Conservation (phyloP, 73 alveolate genomes). For the Tetrahymena elliotti region DNA sequence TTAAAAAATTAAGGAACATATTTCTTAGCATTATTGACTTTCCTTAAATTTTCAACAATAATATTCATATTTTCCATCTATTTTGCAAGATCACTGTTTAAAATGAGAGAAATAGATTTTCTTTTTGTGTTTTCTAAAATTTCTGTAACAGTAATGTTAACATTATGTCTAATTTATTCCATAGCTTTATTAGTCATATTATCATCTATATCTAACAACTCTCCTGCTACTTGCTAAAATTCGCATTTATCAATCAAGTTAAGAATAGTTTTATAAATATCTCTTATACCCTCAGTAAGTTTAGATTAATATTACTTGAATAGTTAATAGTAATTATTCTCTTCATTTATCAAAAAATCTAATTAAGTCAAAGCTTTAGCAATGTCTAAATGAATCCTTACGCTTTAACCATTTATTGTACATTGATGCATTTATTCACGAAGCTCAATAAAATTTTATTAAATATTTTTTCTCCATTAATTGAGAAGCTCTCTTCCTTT, state of each 20-base stretch:
- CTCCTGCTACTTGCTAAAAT: neutral
- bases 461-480: neutral
- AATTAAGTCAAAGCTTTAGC: neutral
- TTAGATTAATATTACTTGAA: neutral
- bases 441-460: neutral
- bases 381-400: neutral
- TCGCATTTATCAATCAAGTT: neutral
- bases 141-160: neutral
- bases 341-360: neutral
- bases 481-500: neutral
- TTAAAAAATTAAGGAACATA: neutral
- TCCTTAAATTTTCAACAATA: no score
- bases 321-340: neutral
- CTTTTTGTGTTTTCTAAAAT: neutral
- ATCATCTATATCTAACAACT: neutral
- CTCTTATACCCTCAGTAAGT: neutral
- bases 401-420: neutral
- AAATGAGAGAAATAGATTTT: neutral
- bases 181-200: neutral
- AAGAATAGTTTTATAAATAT: neutral
- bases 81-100: neutral
- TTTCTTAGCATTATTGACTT: neutral
- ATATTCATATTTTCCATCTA: neutral
- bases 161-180: neutral
- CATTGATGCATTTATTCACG: neutral